Evolutionary conservation across 441 rosid genomes (phyloP).

Genomic region (Adansonia madagascariensis): DNA sequence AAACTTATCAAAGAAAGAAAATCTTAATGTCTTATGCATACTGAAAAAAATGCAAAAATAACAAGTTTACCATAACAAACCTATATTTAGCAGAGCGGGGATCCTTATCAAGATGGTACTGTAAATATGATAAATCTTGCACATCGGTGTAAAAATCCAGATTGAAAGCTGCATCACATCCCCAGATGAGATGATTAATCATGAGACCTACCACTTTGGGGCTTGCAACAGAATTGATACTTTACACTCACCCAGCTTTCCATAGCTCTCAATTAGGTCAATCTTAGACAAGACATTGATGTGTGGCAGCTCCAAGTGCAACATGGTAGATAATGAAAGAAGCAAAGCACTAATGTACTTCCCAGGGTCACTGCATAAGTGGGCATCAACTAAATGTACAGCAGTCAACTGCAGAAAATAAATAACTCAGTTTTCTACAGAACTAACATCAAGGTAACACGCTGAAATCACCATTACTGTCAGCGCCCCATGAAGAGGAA

Average conservation of each 20-base stretch:
- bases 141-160: conserved; percentile 85
- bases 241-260: conserved; percentile 64
- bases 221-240: conserved; percentile 3
- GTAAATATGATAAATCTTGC: conserved; percentile 84
- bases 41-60: conserved; percentile 8
- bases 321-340: conserved; percentile 83
- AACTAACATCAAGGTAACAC: conserved; percentile 26
- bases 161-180: conserved; percentile 67
- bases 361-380: conserved; percentile 81
- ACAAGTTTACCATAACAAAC: conserved; percentile 38
- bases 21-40: background rate
- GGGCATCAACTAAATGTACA: conserved; percentile 84
- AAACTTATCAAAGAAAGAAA: background rate
- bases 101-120: conserved; percentile 63
- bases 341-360: conserved; percentile 83
- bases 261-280: conserved; percentile 83
- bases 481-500: background rate
- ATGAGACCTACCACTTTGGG: background rate
- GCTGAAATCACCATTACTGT: conserved; percentile 3
- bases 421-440: conserved; percentile 20
- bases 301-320: conserved; percentile 92
- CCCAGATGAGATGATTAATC: conserved; percentile 24
- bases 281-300: conserved; percentile 90
- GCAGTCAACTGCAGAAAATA: conserved; percentile 70
- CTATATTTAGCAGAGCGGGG: conserved; percentile 87